These are phyloP conservation scores for Ophiostoma triangulosporum DNA, from an alignment of 2,329 filamentous ascomycete genomes.

Conservation along the genomic window DNA sequence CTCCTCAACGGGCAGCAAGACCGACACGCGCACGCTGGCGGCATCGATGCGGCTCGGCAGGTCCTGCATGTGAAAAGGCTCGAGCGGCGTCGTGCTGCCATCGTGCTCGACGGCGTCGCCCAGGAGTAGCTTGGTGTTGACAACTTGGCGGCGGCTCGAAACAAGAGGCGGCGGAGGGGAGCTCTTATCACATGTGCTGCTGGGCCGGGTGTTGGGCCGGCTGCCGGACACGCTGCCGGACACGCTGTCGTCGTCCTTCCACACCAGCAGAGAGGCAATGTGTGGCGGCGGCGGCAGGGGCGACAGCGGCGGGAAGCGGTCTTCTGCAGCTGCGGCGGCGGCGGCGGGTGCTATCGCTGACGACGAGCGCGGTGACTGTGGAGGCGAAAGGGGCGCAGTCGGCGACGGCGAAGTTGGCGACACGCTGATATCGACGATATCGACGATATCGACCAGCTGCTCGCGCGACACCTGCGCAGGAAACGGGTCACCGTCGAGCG, in stretches of 20 bases:
- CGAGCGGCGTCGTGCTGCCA: slow-evolving; percentile 28
- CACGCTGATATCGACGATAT: background rate
- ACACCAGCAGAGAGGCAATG: slow-evolving; percentile 8
- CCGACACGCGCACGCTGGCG: slow-evolving; percentile 21
- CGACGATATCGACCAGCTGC: background rate
- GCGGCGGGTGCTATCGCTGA: background rate
- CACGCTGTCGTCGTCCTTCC: slow-evolving; percentile 10
- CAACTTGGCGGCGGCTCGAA: background rate
- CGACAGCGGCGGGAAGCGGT: slow-evolving; percentile 5
- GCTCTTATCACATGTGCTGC: background rate
- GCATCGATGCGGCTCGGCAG: slow-evolving; percentile 30
- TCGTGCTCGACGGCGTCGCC: slow-evolving; percentile 14
- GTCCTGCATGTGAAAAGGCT: slow-evolving; percentile 37
- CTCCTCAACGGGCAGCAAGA: slow-evolving; percentile 19
- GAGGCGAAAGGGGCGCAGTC: background rate
- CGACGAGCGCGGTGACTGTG: background rate
- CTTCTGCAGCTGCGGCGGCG: too few species aligned
- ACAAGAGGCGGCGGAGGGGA: background rate
- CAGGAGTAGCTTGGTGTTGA: background rate
- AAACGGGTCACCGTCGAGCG: background rate
- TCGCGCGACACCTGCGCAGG: background rate
- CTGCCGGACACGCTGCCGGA: too few species aligned
- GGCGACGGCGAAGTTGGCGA: background rate
- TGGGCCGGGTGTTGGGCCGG: too few species aligned
- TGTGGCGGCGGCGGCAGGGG: slow-evolving; percentile 6